Conservation (phyloP, 2,329 filamentous ascomycete genomes). For the Talaromyces sp. region DNA sequence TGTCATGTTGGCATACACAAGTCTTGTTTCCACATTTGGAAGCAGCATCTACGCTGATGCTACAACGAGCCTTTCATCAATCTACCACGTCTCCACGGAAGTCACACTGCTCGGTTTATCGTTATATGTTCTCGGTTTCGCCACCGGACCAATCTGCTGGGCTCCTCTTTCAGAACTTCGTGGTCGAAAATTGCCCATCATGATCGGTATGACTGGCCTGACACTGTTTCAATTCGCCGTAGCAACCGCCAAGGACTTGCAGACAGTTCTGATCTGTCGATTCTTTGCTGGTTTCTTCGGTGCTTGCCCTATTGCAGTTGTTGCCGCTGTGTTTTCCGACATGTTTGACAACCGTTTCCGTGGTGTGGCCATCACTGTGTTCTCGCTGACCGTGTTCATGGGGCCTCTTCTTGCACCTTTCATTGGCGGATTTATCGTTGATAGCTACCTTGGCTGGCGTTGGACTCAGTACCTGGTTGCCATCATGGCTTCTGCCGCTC, state of each 20-base stretch:
- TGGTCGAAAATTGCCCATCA: conserved; percentile 50
- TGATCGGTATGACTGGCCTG: conserved; percentile 53
- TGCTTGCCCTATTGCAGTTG: conserved; percentile 53
- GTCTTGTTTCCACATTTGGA: conserved; percentile 55
- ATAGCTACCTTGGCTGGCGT: conserved; percentile 53
- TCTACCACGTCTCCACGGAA: conserved; percentile 57
- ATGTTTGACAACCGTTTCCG: conserved; percentile 54
- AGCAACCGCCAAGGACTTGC: conserved; percentile 52
- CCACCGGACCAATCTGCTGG: conserved; percentile 51
- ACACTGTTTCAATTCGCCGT: conserved; percentile 52
- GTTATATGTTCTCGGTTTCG: conserved; percentile 49
- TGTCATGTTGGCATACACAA: conserved; percentile 48
- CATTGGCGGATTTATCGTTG: conserved; percentile 56
- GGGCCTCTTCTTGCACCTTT: conserved; percentile 56
- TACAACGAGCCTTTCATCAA: conserved; percentile 54
- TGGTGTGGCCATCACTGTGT: conserved; percentile 50
- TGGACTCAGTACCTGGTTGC: conserved; percentile 57
- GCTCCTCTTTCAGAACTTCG: conserved; percentile 55
- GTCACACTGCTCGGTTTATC: conserved; percentile 43
- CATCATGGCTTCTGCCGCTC: conserved; percentile 56
- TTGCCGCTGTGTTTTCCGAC: conserved; percentile 57
- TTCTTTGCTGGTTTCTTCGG: conserved; percentile 57
- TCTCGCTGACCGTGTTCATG: conserved; percentile 53
- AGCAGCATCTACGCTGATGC: conserved; percentile 71
- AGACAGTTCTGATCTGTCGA: conserved; percentile 54